Evolutionary conservation across 768 basidiomycete species (phyloP), one percentile per base, ranked within the genome.

Genomic region (Leccinum fibrillosum): DNA sequence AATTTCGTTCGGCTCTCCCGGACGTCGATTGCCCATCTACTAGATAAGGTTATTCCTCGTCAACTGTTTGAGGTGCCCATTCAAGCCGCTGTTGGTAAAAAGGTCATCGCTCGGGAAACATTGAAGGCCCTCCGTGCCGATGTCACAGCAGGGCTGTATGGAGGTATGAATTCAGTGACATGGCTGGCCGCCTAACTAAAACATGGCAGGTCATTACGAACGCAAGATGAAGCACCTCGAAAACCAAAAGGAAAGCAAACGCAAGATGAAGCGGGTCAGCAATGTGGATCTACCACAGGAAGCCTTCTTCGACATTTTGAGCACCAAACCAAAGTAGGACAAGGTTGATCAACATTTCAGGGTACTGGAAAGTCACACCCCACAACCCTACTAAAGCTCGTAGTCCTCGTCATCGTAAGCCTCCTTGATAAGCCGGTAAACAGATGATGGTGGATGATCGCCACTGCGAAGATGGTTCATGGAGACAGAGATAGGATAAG

Each of bases 21-120:
- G 10, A 53, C 19, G 15, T 21, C 11, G 21, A 45, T 35, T 42
- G n/a, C 2, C 11, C 37, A 17, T 34, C 12, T 62, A 94, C 10
- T 62, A 94, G 92, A 91, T 74, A 91, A 91, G 66, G 92, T 98
- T 39, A 91, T 98, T 32, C 94, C 95, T 28, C 79, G 90, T 49
- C 95, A 98, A 70, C 73, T 94, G 51, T 98, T 95, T 67, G 95
- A 98, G 73, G 87, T 98, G 11, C 89, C 95, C 2, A 97, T 99
- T 53, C 97, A 98, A 69, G 97, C 97, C 35, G 88, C 86, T 1
- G 80, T 97, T 17, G 95, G 95, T 13, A 85, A 82, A 63, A 92
- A 87, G 60, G 82, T 98, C 55, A 84, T 98, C 50, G 92, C 96
- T 4, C 83, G 96, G 28, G 94, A 96, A 71, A 95, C 88, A 15